A percentile compares a stretch with the other conserved stretches of the same genome.
phyloP scores from a whole-genome alignment of 768 basidiomycete species.

The Polyporus arcularius region DNA sequence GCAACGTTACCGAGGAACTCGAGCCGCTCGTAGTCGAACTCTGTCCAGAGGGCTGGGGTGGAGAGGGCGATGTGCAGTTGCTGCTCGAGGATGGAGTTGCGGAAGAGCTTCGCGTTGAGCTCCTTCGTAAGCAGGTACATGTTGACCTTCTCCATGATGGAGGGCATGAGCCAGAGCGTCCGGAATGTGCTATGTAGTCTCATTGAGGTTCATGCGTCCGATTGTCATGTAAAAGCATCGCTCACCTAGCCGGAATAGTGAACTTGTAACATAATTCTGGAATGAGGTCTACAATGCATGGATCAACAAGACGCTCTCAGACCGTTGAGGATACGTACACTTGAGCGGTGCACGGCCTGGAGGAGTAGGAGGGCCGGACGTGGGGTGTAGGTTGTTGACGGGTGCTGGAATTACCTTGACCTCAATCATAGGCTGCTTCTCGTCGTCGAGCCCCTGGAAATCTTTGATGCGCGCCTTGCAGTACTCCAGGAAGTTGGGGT shows the following conservation, averaged over 20 bases:
- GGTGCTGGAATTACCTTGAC: slow-evolving; percentile 52
- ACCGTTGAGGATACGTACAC: slow-evolving; percentile 46
- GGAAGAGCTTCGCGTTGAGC: slow-evolving; percentile 69
- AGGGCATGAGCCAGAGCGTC: slow-evolving; percentile 71
- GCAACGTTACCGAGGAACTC: slow-evolving; percentile 67
- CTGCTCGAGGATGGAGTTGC: slow-evolving; percentile 59
- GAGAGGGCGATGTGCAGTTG: slow-evolving; percentile 67
- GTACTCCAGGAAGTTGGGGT: slow-evolving; percentile 63
- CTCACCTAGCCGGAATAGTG: slow-evolving; percentile 71
- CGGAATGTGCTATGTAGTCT: slow-evolving; percentile 57
- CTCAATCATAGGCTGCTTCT: slow-evolving; percentile 73
- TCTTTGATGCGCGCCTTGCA: slow-evolving; percentile 62
- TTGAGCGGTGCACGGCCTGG: slow-evolving; percentile 49
- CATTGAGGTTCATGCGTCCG: neutral
- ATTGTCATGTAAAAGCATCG: too few species aligned
- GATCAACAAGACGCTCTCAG: neutral
- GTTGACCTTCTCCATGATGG: slow-evolving; percentile 71
- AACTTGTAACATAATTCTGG: slow-evolving; percentile 79
- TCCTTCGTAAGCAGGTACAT: slow-evolving; percentile 77
- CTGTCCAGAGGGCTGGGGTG: slow-evolving; percentile 67
- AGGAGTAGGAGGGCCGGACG: slow-evolving; percentile 40
- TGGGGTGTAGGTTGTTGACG: slow-evolving; percentile 62
- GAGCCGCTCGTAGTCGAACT: slow-evolving; percentile 80
- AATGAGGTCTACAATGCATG: slow-evolving; percentile 60
- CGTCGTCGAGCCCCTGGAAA: slow-evolving; percentile 61